Percentiles rank a stretch among this genome's conserved stretches.
Evolutionary conservation across 2,329 filamentous ascomycete genomes (phyloP).

Genomic region (Exutisphaerella laricina): DNA sequence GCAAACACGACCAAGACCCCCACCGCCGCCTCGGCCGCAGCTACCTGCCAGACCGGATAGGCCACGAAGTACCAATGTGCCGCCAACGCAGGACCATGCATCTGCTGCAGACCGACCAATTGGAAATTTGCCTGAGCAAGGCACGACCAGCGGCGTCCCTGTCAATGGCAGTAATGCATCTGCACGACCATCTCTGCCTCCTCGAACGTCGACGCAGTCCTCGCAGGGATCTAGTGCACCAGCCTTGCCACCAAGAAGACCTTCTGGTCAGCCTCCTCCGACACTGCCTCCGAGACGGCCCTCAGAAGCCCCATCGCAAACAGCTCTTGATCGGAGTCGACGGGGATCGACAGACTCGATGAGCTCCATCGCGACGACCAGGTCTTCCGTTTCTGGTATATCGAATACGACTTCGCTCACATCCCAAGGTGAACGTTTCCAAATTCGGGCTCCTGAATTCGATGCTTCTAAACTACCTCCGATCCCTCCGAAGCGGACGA

Average conservation of each 20-base stretch:
- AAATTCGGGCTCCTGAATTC: constrained; percentile 47
- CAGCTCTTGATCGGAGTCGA: constrained; percentile 29
- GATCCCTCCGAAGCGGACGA: constrained; percentile 47
- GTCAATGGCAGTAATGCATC: constrained; percentile 23
- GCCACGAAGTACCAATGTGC: constrained; percentile 34
- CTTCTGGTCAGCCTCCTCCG: constrained; percentile 32
- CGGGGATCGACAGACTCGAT: constrained; percentile 47
- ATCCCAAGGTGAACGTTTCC: constrained; percentile 23
- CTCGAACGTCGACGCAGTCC: constrained; percentile 37
- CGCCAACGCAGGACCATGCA: constrained; percentile 36
- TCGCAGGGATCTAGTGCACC: constrained; percentile 33
- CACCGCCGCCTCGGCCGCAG: constrained; percentile 33
- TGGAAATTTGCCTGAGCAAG: constrained; percentile 38
- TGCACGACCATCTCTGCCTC: constrained; percentile 41
- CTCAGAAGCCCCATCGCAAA: constrained; percentile 34
- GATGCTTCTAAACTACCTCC: constrained; percentile 51
- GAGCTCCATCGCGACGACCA: constrained; percentile 45
- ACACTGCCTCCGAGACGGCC: constrained; percentile 41
- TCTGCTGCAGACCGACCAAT: constrained; percentile 30
- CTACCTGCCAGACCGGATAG: constrained; percentile 31
- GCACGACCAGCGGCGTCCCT: constrained; percentile 8
- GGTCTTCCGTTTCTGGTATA: constrained; percentile 46
- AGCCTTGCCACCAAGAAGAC: constrained; percentile 45
- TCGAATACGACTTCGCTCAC: constrained; percentile 36
- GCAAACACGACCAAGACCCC: constrained; percentile 31